phyloP scores from a whole-genome alignment of 306 rosid species.

The Sphenostylis stenocarpa region DNA sequence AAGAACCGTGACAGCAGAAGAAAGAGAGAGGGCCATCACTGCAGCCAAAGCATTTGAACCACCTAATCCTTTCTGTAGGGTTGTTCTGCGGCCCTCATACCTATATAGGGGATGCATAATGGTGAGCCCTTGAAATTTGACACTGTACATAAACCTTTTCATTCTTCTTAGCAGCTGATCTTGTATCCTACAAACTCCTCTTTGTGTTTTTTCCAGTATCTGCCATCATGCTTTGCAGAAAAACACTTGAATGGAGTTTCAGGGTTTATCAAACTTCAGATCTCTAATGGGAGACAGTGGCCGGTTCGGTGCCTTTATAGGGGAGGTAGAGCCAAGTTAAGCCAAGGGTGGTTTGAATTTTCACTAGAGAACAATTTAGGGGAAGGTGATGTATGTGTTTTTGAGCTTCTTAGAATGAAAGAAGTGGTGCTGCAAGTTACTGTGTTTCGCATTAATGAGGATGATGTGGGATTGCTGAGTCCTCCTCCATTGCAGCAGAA shows the following conservation, averaged over 20 bases:
- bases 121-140: conserved; percentile 56
- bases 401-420: conserved; percentile 64
- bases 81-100: conserved; percentile 94
- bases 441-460: conserved; percentile 63
- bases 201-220: conserved; percentile 61
- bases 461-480: conserved; percentile 50
- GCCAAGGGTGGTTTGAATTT: conserved; percentile 98
- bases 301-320: conserved; percentile 86
- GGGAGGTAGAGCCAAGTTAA: conserved; percentile 89
- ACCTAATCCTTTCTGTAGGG: conserved; percentile 84
- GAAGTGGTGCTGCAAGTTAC: conserved; percentile 87
- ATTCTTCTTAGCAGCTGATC: conserved; percentile 12
- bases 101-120: conserved; percentile 95
- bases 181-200: background rate
- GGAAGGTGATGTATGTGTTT: conserved; percentile 97
- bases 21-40: conserved; percentile 83
- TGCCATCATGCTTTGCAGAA: conserved; percentile 98
- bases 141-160: background rate
- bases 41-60: conserved; percentile 89
- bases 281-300: conserved; percentile 79
- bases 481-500: conserved; percentile 51
- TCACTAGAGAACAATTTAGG: conserved; percentile 78
- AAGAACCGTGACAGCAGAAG: conserved; percentile 95
- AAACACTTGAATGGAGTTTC: conserved; percentile 85
- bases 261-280: conserved; percentile 92